Evolutionary conservation across 805 yeast species (phyloP), one percentile per base, ranked within the genome.

Genomic region (Wickerhamomyces strasburgensis): DNA sequence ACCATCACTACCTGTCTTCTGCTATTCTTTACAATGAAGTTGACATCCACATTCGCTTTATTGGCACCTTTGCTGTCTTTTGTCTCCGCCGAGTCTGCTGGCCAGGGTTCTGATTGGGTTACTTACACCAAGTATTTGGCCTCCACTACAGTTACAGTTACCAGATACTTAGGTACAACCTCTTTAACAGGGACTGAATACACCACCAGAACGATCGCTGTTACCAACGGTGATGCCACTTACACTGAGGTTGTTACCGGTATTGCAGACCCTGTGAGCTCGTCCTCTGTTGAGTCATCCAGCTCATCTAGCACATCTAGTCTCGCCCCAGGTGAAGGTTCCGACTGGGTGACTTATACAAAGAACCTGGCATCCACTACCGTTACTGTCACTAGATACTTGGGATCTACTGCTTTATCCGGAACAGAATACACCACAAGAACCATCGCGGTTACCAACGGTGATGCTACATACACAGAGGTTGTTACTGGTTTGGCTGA

Each of bases 101-200:
- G n/a, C n/a, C n/a, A n/a, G n/a, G n/a, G n/a, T n/a, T 40, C 47
- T 36, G 47, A 53, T 46, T 34, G 38, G 38, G 7, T 14, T 6
- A 35, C 38, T n/a, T 35, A 35, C 38, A 35, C 38, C 38, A 35
- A 35, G 34, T 29, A 30, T 33, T 29, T 34, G 24, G 38, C 33
- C 9, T 19, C 33, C 25, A 29, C 33, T 17, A 21, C 38, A 14
- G 24, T 34, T 28, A 14, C 16, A 11, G 38, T 34, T 23, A 34
- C 38, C 29, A 14, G 23, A 27, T 34, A 34, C 38, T 14, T 19
- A 13, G 38, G 38, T 29, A 27, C 37, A 3, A 23, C 38, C 13
- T 11, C 15, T 8, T 21, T 34, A 27, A 29, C 33, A 14, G 38
- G 29, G n/a, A 13, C 32, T 15, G 14, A 15, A 10, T 29, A n/a